Base-by-base conservation (phyloP, 305 asterid genomes). In the Coffea humblotiana region DNA sequence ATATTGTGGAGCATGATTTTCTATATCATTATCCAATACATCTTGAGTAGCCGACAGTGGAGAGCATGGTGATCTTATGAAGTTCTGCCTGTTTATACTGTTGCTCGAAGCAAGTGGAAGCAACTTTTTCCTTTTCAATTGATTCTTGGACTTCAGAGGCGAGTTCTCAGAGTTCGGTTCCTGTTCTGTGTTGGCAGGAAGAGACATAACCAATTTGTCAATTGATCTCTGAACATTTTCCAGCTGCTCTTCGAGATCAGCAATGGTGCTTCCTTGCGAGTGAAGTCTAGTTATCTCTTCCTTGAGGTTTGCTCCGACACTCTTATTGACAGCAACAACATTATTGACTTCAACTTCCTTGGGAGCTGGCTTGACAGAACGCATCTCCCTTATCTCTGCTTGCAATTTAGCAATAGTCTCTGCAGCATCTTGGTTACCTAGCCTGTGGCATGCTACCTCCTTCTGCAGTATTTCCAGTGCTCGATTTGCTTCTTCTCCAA, bases 361-460 rank as follows among this genome's bases (percentile, higher is more conserved):
- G 7, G 86, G 84, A 64, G 81, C 81, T 56, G 93, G 92, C 78
- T 81, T 85, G 48, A 85, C 83, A 13, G 90, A 78, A 74, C 96
- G 89, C 97, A 95, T 95, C 82, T 86, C 98, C 81, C 91, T 86
- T 87, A 95, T 95, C 85, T 95, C 99, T 6, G 93, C 94, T 85
- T 93, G 99, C 74, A 95, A 90, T 90, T 91, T 95, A 73, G 99
- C 98, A 43, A 95, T 89, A 80, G 99, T 95, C 86, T 93, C 96
- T 48, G 98, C 99, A 79, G 99, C 99, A 79, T 93, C 97, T 90
- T 95, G 99, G 90, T 95, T 95, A 47, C 99, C 99, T 65, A 81
- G 90, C 84, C 97, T 92, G 78, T 95, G 98, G 83, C 95, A 89
- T 51, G 97, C 93, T 69, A 95, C 99, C 89, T 95, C 99, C 88